A percentile compares a stretch with the other conserved stretches of the same genome.
These are phyloP conservation scores for Conticribra guillardii DNA, from an alignment of 108 stramenopile genomes.

Conservation along the genomic window DNA sequence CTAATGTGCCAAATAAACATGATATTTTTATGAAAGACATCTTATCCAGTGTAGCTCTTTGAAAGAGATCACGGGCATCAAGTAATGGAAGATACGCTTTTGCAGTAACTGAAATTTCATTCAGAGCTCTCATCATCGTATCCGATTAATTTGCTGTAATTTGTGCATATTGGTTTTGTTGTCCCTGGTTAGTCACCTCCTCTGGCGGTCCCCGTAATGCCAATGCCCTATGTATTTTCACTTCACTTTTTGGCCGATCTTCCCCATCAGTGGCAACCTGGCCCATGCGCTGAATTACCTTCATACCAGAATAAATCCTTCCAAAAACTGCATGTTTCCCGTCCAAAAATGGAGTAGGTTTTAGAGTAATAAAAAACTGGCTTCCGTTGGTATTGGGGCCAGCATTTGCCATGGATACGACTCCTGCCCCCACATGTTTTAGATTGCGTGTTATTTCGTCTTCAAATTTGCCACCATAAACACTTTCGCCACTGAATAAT, in stretches of 20 bases:
- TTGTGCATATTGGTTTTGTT: too few species aligned
- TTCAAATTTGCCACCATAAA: conserved; percentile 91
- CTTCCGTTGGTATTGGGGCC: conserved; percentile 94
- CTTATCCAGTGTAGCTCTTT: too few species aligned
- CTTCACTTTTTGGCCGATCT: conserved; percentile 80
- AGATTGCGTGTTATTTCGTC: conserved; percentile 92
- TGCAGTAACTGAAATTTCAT: too few species aligned
- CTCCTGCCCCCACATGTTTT: conserved; percentile 88
- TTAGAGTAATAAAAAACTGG: conserved; percentile 96
- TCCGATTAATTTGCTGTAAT: too few species aligned
- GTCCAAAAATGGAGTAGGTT: conserved; percentile 89
- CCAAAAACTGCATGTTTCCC: conserved; percentile 96
- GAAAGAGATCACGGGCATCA: too few species aligned
- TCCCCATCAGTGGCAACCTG: conserved; percentile 87
- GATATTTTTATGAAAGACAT: too few species aligned
- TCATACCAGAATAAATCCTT: conserved; percentile 90
- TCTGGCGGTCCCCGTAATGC: conserved; percentile 40
- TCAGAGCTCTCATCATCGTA: too few species aligned
- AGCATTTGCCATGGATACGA: conserved; percentile 94
- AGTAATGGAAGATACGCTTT: too few species aligned
- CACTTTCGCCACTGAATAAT: conserved; percentile 68
- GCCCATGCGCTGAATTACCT: conserved; percentile 91
- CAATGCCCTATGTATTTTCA: conserved; percentile 57
- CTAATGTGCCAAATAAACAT: too few species aligned
- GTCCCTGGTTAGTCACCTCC: background rate